These are phyloP conservation scores for Boletus rex-veris DNA, from an alignment of 768 basidiomycete species.

Conservation along the genomic window DNA sequence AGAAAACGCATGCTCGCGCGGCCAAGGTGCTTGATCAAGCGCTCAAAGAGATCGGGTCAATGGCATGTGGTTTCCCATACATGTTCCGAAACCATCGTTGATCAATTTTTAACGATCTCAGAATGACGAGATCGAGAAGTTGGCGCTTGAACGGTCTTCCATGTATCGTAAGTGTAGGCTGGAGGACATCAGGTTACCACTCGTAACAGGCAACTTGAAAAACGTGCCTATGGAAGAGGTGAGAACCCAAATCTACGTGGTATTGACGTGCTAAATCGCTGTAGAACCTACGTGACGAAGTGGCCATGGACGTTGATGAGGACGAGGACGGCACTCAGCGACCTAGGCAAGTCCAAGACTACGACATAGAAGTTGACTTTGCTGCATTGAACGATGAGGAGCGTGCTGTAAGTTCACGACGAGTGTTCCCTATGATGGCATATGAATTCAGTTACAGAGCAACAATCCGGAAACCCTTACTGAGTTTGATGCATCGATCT, in stretches of 20 bases:
- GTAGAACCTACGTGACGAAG: constrained; percentile 78
- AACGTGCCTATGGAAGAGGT: constrained; percentile 97
- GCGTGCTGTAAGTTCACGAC: constrained; percentile 45
- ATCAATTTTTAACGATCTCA: constrained; percentile 22
- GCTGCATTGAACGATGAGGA: constrained; percentile 70
- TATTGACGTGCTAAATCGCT: constrained; percentile 5
- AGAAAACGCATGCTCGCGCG: constrained; percentile 65
- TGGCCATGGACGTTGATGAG: constrained; percentile 90
- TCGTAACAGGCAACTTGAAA: constrained; percentile 70
- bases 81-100: constrained; percentile 15
- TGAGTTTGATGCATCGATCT: constrained; percentile 69
- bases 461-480: constrained; percentile 61
- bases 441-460: constrained; percentile 37
- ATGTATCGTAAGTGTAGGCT: constrained; percentile 91
- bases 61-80: constrained; percentile 43
- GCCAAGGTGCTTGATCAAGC: constrained; percentile 79
- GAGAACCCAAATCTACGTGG: constrained; percentile 5
- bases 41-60: constrained; percentile 82
- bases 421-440: neutral
- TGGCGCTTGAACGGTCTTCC: constrained; percentile 78
- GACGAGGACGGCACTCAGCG: constrained; percentile 80
- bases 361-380: constrained; percentile 90
- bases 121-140: constrained; percentile 91
- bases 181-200: constrained; percentile 85
- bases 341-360: constrained; percentile 70